A percentile compares a stretch with the other conserved stretches of the same genome.
These are phyloP conservation scores for Candida maesae DNA, from an alignment of 805 yeast genomes.

Conservation along the genomic window DNA sequence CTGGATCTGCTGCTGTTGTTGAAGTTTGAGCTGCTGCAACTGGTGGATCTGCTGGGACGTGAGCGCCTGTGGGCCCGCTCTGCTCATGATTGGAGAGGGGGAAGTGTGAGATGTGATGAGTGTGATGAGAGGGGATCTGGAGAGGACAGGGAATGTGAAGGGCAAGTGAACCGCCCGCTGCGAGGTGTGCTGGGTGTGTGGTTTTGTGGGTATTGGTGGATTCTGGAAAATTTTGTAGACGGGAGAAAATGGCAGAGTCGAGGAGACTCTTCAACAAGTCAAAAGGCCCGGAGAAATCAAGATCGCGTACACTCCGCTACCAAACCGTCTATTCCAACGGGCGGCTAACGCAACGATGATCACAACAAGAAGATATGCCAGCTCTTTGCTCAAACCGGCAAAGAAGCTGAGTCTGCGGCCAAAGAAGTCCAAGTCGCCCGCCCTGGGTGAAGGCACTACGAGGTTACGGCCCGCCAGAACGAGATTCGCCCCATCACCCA, in stretches of 20 bases:
- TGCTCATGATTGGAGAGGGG: constrained; percentile 11
- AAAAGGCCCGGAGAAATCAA: no score
- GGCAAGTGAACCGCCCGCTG: not conserved
- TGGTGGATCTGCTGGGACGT: constrained; percentile 11
- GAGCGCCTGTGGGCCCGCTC: constrained; percentile 6
- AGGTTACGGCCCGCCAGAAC: constrained; percentile 60
- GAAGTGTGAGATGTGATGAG: no score
- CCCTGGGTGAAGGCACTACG: not conserved
- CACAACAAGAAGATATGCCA: constrained; percentile 2
- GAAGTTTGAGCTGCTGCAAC: constrained; percentile 14
- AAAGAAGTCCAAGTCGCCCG: constrained; percentile 35
- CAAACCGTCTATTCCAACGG: no score
- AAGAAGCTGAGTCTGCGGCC: constrained; percentile 12
- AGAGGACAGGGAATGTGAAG: no score
- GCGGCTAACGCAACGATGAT: no score
- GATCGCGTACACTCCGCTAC: not conserved
- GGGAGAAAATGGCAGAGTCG: no score
- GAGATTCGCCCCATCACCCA: constrained; percentile 97
- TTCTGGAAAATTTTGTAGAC: constrained; percentile 2
- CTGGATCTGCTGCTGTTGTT: constrained; percentile 11
- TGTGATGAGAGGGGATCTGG: no score
- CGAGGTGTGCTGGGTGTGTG: not conserved
- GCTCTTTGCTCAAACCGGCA: constrained; percentile 15
- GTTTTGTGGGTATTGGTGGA: not conserved
- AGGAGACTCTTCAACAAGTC: no score